Base-by-base conservation (phyloP, 495 filamentous ascomycete species). In the Xylaria longipes region DNA sequence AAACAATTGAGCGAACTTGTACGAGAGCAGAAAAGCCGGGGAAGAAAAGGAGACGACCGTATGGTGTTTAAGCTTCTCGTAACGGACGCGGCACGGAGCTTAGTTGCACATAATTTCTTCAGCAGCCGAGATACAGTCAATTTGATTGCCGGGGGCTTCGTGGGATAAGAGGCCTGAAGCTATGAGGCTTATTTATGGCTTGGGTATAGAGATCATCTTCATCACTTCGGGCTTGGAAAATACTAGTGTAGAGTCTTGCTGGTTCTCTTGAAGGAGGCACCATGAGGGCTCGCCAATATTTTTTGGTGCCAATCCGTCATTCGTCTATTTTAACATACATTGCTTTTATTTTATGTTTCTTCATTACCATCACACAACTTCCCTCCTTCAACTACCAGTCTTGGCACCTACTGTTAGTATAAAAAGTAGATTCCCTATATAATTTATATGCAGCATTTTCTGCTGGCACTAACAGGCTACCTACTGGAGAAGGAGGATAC, bases 371-470 rank as follows among this genome's bases (percentile, higher is more conserved):
- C 43, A 9, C 17, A 5, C 56, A 60, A 60, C 29, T 60, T 60
- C 56, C 56, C 56, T 60, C 56, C 56, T 60, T 27, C 35, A n/a
- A 62, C 58, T 62, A 62, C 58, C 5, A 22, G 15, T 62, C 58
- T 62, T 62, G 35, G 58, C 58, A 62, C 58, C 58, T 62, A 25
- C 58, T 62, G 58, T 62, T 62, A 62, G 58, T 62, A 35, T 5
- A 62, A 62, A 5, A 11, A 41, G 58, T 62, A 35, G 58, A 25
- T 1, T 8, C 25, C 6, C 58, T 9, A 62, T 62, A 62, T 20
- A 62, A 41, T 62, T 62, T 62, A 35, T 62, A 62, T 62, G 58
- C 58, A n/a, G 17, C 1, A 62, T 62, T 62, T 62, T 39, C 58
- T 39, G 1, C 15, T 7, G 1, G n/a, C 58, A 62, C 58, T 62